A percentile compares a stretch with the other conserved stretches of the same genome.
Evolutionary conservation across 2,329 filamentous ascomycete genomes (phyloP).

Genomic region (Delphinella strobiligena): DNA sequence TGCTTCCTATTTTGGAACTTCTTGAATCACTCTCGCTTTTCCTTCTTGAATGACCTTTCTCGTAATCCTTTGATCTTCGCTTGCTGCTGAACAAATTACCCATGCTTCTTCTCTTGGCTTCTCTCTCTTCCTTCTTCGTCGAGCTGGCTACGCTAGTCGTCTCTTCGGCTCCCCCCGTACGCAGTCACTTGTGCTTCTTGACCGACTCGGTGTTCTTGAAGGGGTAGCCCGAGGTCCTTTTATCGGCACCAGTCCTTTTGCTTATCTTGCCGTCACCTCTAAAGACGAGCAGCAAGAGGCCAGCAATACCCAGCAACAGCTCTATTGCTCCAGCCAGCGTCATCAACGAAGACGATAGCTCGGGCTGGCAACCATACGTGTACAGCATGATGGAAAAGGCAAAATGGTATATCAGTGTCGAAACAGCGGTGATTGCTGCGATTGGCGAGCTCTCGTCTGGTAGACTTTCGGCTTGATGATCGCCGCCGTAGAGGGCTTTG

Average conservation of each 20-base stretch:
- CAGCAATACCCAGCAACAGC: slow-evolving; percentile 43
- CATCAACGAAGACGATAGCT: slow-evolving; percentile 45
- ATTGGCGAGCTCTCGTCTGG: background rate
- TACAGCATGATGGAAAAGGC: slow-evolving; percentile 53
- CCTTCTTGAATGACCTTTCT: background rate
- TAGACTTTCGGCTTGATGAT: background rate
- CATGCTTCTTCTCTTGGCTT: background rate
- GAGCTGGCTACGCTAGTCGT: too few species aligned
- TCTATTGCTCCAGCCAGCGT: slow-evolving; percentile 39
- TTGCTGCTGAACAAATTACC: background rate
- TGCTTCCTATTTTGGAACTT: background rate
- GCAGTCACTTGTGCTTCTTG: slow-evolving; percentile 26
- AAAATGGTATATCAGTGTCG: slow-evolving; percentile 57
- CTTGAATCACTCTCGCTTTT: background rate
- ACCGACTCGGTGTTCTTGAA: slow-evolving; percentile 48
- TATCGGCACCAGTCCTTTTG: slow-evolving; percentile 51
- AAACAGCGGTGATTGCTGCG: slow-evolving; percentile 42
- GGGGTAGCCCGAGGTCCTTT: slow-evolving; percentile 51
- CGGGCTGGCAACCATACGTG: slow-evolving; percentile 43
- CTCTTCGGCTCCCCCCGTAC: too few species aligned
- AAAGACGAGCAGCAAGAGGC: slow-evolving; percentile 51
- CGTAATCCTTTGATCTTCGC: background rate
- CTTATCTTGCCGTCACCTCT: slow-evolving; percentile 46
- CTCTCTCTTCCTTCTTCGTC: background rate
- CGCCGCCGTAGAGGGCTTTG: background rate